A percentile compares a stretch with the other conserved stretches of the same genome.
phyloP scores from a whole-genome alignment of 2,329 filamentous ascomycete species.

The Herpomyces periplanetae region DNA sequence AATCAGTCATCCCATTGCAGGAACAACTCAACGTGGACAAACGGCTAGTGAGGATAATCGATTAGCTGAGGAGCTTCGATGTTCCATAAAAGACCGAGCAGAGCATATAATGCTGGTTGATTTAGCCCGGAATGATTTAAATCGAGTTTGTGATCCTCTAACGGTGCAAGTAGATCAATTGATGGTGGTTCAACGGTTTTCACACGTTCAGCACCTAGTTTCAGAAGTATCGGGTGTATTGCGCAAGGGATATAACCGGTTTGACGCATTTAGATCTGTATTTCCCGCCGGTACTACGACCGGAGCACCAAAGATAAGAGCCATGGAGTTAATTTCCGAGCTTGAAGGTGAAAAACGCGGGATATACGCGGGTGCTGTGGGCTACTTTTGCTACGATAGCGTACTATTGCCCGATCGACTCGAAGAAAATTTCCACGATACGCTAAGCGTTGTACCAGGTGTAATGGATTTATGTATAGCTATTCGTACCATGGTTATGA shows the following conservation, averaged over 20 bases:
- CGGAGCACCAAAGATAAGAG: conserved; percentile 71
- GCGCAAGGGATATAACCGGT: conserved; percentile 42
- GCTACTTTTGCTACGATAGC: conserved; percentile 65
- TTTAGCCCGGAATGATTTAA: conserved; percentile 76
- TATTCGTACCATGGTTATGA: conserved; percentile 68
- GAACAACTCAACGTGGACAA: conserved; percentile 56
- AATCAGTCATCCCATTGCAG: conserved; percentile 85
- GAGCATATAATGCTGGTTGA: conserved; percentile 96
- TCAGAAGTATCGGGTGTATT: conserved; percentile 81
- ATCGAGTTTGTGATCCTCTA: conserved; percentile 62
- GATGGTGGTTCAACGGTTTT: conserved; percentile 81
- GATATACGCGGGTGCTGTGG: conserved; percentile 76
- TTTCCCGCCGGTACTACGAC: conserved; percentile 89
- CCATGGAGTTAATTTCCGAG: conserved; percentile 90
- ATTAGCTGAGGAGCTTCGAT: conserved; percentile 33
- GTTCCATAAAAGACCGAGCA: conserved; percentile 53
- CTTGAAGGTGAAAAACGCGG: conserved; percentile 74
- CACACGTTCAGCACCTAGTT: conserved; percentile 82
- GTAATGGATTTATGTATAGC: conserved; percentile 16
- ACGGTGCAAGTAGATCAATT: conserved; percentile 65
- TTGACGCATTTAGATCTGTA: conserved; percentile 79
- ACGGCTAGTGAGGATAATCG: conserved; percentile 40
- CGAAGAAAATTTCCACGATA: conserved; percentile 40
- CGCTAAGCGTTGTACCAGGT: conserved; percentile 11
- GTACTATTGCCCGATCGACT: conserved; percentile 19